Conservation (phyloP, 208 protist species). For the Naegleria fowleri region DNA sequence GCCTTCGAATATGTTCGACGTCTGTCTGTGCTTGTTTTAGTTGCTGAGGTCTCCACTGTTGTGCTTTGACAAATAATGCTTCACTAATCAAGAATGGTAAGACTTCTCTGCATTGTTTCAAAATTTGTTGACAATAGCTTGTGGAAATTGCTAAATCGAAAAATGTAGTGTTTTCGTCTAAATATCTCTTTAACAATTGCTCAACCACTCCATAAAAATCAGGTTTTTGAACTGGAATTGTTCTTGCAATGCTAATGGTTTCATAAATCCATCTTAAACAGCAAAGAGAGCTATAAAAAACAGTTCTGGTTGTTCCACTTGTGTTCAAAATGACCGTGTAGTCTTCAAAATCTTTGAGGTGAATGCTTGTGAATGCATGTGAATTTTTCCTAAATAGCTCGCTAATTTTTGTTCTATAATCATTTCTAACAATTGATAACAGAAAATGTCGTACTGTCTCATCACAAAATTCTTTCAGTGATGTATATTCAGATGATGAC, state of each 20-base stretch:
- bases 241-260: background rate
- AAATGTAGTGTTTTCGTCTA: background rate
- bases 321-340: background rate
- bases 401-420: background rate
- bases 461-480: background rate
- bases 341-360: background rate
- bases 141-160: background rate
- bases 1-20: background rate
- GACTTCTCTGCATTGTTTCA: background rate
- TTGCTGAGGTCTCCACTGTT: background rate
- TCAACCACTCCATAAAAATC: background rate
- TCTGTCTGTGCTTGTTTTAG: no score
- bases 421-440: background rate
- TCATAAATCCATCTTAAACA: background rate
- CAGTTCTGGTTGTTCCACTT: background rate
- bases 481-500: background rate
- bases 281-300: background rate
- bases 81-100: background rate
- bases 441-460: background rate
- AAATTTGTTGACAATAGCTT: background rate
- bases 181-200: slow-evolving; percentile 10
- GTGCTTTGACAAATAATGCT: background rate
- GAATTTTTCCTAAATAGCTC: background rate
- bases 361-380: background rate
- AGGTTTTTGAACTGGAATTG: background rate